These are phyloP conservation scores for Cercospora sp. DNA, from an alignment of 2,329 filamentous ascomycete genomes.

Conservation along the genomic window DNA sequence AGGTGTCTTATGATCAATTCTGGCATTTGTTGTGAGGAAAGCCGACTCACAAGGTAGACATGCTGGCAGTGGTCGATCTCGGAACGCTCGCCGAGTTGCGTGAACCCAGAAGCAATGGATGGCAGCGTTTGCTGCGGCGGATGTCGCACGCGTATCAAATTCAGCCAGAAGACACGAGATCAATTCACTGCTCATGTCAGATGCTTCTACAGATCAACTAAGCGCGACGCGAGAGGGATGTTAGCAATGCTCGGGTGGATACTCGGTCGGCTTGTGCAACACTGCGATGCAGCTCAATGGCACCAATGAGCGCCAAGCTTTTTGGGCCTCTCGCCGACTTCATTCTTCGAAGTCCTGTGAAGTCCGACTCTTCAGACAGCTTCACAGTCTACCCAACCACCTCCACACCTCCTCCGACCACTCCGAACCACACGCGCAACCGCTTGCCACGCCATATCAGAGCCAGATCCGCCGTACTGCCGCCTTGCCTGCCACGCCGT, in stretches of 20 bases:
- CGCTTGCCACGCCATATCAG: neutral
- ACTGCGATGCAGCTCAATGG: neutral
- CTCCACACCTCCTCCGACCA: neutral
- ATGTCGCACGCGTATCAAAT: neutral
- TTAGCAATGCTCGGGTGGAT: neutral
- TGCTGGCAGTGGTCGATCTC: neutral
- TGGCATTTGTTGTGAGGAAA: neutral
- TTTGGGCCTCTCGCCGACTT: neutral
- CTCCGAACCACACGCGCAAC: neutral
- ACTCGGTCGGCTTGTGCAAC: slow-evolving; percentile 1
- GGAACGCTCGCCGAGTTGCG: neutral
- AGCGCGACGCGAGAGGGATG: neutral
- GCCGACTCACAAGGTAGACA: neutral
- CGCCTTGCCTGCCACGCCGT: neutral
- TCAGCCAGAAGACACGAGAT: neutral
- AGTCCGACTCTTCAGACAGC: slow-evolving; percentile 5
- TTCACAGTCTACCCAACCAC: neutral
- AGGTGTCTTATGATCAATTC: neutral
- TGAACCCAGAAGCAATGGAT: neutral
- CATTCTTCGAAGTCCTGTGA: neutral
- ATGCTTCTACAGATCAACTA: neutral
- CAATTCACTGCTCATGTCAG: neutral
- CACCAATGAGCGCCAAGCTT: slow-evolving; percentile 2
- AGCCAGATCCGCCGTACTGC: neutral
- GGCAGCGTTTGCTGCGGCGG: neutral